Conservation (phyloP, 345 rosid species). For the Eucalyptus victrix region DNA sequence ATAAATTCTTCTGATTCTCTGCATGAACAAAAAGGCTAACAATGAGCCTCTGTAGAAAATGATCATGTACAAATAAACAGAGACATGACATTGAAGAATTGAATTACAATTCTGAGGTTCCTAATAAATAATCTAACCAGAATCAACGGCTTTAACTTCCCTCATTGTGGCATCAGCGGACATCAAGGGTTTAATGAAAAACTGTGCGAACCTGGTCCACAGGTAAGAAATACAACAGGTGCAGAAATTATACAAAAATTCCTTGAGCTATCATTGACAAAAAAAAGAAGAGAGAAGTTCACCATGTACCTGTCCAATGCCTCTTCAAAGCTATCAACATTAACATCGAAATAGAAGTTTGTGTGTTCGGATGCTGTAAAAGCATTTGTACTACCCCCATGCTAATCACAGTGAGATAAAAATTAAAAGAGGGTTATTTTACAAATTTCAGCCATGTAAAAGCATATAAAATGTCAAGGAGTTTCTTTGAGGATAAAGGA, state of each 20-base stretch:
- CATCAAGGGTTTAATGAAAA: slow-evolving; percentile 88
- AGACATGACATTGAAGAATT: neutral
- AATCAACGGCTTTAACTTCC: slow-evolving; percentile 91
- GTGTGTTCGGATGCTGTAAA: slow-evolving; percentile 67
- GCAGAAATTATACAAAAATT: neutral
- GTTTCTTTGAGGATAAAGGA: neutral
- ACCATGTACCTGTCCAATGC: slow-evolving; percentile 74
- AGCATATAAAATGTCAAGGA: neutral
- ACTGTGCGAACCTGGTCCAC: slow-evolving; percentile 63
- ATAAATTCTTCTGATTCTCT: slow-evolving; percentile 88
- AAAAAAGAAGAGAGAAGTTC: neutral
- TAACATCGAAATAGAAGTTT: slow-evolving; percentile 67
- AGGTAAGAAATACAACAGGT: slow-evolving; percentile 1
- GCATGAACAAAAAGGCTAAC: slow-evolving; percentile 3
- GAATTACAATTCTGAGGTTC: neutral
- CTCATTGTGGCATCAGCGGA: slow-evolving; percentile 90
- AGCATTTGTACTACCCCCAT: slow-evolving; percentile 89
- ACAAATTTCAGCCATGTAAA: neutral
- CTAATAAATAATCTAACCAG: slow-evolving; percentile 36
- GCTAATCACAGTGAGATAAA: slow-evolving; percentile 20
- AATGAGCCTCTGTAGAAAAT: neutral
- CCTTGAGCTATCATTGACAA: neutral
- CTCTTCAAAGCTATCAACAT: slow-evolving; percentile 64
- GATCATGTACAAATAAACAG: neutral
- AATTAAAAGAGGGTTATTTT: neutral